Evolutionary conservation across 2,329 filamentous ascomycete species (phyloP).

Genomic region (Aspergillaceae sp.): DNA sequence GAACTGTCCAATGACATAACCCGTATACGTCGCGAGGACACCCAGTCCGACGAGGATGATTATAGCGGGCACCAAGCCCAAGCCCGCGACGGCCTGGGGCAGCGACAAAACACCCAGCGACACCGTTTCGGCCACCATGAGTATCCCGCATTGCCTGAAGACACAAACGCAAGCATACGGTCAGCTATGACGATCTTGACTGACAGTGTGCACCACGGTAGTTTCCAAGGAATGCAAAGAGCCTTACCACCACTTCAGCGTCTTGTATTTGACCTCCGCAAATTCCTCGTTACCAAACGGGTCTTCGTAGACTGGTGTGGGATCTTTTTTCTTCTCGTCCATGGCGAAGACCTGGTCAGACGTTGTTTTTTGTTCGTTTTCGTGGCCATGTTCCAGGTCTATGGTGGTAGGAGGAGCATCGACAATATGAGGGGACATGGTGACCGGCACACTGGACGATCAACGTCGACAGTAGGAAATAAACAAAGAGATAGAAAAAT

Average conservation of each 20-base stretch:
- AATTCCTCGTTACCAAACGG: constrained; percentile 34
- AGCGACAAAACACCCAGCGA: constrained; percentile 50
- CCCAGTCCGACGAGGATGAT: constrained; percentile 48
- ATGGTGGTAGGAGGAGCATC: constrained; percentile 4
- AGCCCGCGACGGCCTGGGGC: constrained; percentile 43
- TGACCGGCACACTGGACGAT: background rate
- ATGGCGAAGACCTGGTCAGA: constrained; percentile 4
- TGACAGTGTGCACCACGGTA: no score
- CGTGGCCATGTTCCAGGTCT: constrained; percentile 7
- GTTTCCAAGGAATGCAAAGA: no score
- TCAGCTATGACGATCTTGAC: background rate
- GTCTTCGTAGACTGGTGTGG: constrained; percentile 19
- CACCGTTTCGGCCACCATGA: constrained; percentile 54
- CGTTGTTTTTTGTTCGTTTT: constrained; percentile 3
- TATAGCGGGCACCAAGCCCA: constrained; percentile 48
- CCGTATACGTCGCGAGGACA: constrained; percentile 51
- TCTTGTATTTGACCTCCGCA: constrained; percentile 44
- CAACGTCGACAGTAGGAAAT: background rate
- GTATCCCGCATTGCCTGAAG: constrained; percentile 37
- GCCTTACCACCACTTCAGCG: constrained; percentile 39
- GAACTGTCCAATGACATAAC: constrained; percentile 53
- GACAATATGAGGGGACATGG: constrained; percentile 10
- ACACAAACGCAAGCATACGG: background rate
- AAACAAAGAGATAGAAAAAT: background rate
- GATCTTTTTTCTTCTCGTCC: constrained; percentile 15